Percentiles rank a stretch among this genome's conserved stretches.
Evolutionary conservation across 768 basidiomycete genomes (phyloP).

Genomic region (Rhodotorula paludigena): DNA sequence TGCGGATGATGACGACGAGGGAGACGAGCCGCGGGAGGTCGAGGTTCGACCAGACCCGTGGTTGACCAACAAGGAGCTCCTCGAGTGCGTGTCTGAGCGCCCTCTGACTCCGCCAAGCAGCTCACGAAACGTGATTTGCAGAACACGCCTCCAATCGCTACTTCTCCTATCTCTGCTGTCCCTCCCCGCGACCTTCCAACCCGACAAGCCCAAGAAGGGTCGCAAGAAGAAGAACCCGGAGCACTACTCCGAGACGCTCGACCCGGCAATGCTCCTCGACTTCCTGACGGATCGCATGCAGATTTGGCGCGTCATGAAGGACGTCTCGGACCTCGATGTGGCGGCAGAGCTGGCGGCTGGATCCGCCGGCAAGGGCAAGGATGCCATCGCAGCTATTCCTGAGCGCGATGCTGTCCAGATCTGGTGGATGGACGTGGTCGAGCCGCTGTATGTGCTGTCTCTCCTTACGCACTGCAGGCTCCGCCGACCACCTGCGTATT

Average conservation of each 20-base stretch:
- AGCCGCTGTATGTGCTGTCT: slow-evolving; percentile 24
- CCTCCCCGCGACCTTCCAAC: neutral
- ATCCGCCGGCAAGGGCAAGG: no score
- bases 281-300: slow-evolving; percentile 36
- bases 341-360: neutral
- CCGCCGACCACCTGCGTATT: no score
- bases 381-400: neutral
- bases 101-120: neutral
- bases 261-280: slow-evolving; percentile 33
- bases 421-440: slow-evolving; percentile 36
- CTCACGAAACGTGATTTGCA: neutral
- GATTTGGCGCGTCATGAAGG: slow-evolving; percentile 37
- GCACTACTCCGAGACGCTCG: slow-evolving; percentile 27
- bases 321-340: slow-evolving; percentile 9
- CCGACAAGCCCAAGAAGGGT: slow-evolving; percentile 22
- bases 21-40: neutral
- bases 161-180: slow-evolving; percentile 30
- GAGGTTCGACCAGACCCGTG: neutral
- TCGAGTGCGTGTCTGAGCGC: neutral
- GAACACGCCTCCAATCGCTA: slow-evolving; percentile 34
- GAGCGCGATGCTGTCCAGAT: slow-evolving; percentile 24
- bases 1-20: neutral
- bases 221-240: slow-evolving; percentile 35
- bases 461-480: neutral
- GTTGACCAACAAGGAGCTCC: slow-evolving; percentile 12